Evolutionary conservation across 306 rosid species (phyloP).

Genomic region (Ziziphus jujuba): DNA sequence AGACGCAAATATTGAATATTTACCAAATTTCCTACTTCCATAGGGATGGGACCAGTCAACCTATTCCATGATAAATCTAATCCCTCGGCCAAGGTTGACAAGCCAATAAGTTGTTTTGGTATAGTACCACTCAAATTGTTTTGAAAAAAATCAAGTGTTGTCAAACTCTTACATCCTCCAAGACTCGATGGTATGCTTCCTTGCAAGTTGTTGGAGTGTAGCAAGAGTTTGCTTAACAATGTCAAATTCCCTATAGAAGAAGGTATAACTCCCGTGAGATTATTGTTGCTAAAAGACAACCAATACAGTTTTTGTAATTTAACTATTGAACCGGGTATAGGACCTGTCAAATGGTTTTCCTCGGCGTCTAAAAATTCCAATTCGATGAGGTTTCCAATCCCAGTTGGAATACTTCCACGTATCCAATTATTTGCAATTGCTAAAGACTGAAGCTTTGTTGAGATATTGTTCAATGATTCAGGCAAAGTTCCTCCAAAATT

Average conservation of each 20-base stretch:
- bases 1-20: constrained; percentile 19
- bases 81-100: constrained; percentile 6
- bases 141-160: not conserved
- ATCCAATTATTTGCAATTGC: constrained; percentile 12
- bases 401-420: constrained; percentile 24
- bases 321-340: constrained; percentile 20
- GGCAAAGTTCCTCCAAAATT: constrained; percentile 31
- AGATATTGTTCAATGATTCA: constrained; percentile 26
- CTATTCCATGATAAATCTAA: constrained; percentile 21
- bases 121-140: constrained; percentile 26
- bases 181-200: constrained; percentile 22
- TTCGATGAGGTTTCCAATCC: constrained; percentile 22
- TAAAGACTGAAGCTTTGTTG: constrained; percentile 1
- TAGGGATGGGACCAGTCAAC: constrained; percentile 24
- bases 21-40: constrained; percentile 15
- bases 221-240: not conserved
- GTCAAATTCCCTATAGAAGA: constrained; percentile 27
- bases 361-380: not conserved
- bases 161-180: constrained; percentile 10
- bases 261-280: constrained; percentile 27
- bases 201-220: constrained; percentile 4
- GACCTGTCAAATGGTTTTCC: constrained; percentile 18
- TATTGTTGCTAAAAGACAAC: not conserved
- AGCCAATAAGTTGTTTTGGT: constrained; percentile 20
- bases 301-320: not conserved